Base-by-base conservation (phyloP, 495 filamentous ascomycete genomes). In the Penicillium desertorum region DNA sequence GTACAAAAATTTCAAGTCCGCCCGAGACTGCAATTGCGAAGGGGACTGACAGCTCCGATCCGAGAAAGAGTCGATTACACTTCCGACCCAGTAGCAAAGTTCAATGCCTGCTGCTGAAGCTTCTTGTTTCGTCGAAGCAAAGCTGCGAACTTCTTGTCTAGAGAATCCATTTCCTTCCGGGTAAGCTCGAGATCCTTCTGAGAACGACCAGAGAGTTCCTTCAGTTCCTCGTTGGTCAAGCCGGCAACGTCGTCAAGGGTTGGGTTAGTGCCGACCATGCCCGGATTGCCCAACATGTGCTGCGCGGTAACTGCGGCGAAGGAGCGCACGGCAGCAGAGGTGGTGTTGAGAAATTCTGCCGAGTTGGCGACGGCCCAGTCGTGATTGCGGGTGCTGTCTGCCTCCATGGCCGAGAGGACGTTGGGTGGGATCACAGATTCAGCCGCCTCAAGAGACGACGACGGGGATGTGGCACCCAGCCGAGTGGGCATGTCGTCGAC, bases 81-180 rank as follows among this genome's bases (percentile, higher is more conserved):
- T n/a, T 62, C 37, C 30, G 45, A 14, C 20, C 41, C 51, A 29
- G 48, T 43, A 22, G 48, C 56, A 4, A 58, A 45, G 10, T 48
- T 56, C 27, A 79, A 44, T 10, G 76, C 76, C 57, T 76, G 74
- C 32, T 75, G 74, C 43, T 72, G 74, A 16, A 78, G 61, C 59
- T 78, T 79, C 64, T 72, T 76, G 62, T 81, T 82, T 34, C 75
- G 74, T 42, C 80, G 80, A 41, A 82, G 70, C 34, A 81, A 51
- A 7, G 69, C 77, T 43, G 66, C 64, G 29, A 81, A 67, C 52
- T 77, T 78, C 63, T 79, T 79, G 51, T 79, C 76, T 29, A 77
- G 66, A 1, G 64, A 29, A 44, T 79, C 76, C 29, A 76, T 56
- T 5, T 79, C 76, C 62, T 78, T 79, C 6, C 76, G 72, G 10